Evolutionary conservation across 1,284 basidiomycete genomes (phyloP).

Genomic region (Jaminaea rosea): DNA sequence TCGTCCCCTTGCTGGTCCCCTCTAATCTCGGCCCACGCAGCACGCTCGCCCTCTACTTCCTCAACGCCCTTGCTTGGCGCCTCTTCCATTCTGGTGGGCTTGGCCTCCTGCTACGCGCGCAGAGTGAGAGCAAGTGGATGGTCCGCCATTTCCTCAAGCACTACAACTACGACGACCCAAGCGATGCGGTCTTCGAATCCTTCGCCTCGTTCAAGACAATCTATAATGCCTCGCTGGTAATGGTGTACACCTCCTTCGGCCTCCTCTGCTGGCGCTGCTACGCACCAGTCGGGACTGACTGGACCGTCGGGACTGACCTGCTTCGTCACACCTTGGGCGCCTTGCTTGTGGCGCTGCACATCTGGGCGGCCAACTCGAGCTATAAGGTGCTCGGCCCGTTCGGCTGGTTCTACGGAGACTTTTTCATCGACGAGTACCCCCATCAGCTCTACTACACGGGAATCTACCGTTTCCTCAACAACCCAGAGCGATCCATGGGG

Average conservation of each 20-base stretch:
- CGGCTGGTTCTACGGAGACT: slow-evolving; percentile 55
- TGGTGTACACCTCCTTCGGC: slow-evolving; percentile 63
- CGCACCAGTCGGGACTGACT: slow-evolving; percentile 50
- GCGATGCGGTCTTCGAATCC: slow-evolving; percentile 63
- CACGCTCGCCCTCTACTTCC: slow-evolving; percentile 61
- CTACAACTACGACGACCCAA: slow-evolving; percentile 48
- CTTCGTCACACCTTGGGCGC: slow-evolving; percentile 58
- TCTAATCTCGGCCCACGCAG: slow-evolving; percentile 13
- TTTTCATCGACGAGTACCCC: slow-evolving; percentile 86
- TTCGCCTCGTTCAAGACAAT: slow-evolving; percentile 89
- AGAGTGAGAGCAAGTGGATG: slow-evolving; percentile 76
- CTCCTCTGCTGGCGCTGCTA: slow-evolving; percentile 36
- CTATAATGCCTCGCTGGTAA: slow-evolving; percentile 84
- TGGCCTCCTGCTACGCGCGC: slow-evolving; percentile 70
- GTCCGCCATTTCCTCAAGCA: slow-evolving; percentile 85
- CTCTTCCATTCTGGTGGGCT: slow-evolving; percentile 81
- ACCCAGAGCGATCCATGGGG: slow-evolving; percentile 80
- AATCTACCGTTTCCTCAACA: slow-evolving; percentile 85
- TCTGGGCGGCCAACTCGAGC: slow-evolving; percentile 82
- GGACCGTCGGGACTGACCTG: slow-evolving; percentile 81
- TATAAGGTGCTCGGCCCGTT: slow-evolving; percentile 76
- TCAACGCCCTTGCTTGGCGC: slow-evolving; percentile 77
- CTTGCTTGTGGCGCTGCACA: slow-evolving; percentile 71
- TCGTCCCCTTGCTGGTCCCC: slow-evolving; percentile 47
- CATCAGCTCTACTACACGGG: slow-evolving; percentile 86